A percentile compares a stretch with the other conserved stretches of the same genome.
Conservation (phyloP, 495 filamentous ascomycete species). For the Penicillium chermesinum region DNA sequence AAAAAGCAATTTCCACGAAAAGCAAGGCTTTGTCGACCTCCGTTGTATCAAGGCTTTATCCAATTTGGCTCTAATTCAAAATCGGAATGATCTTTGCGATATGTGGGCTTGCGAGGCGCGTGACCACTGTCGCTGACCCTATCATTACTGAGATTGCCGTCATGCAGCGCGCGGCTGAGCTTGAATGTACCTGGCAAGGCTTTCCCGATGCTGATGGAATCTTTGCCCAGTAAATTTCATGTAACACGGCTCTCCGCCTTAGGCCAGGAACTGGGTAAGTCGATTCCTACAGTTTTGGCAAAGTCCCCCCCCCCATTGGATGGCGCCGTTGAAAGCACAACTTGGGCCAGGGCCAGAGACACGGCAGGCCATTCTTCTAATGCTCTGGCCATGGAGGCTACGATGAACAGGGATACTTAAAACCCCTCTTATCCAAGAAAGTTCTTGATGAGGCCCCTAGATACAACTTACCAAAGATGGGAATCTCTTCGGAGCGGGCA, state of each 20-base stretch:
- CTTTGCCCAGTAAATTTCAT: slow-evolving; percentile 41
- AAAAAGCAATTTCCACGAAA: too few species aligned
- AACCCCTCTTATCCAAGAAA: slow-evolving; percentile 33
- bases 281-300: slow-evolving; percentile 29
- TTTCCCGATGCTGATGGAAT: slow-evolving; percentile 59
- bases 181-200: slow-evolving; percentile 49
- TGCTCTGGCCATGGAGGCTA: slow-evolving; percentile 36
- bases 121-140: slow-evolving; percentile 31
- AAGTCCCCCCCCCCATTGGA: slow-evolving; percentile 30
- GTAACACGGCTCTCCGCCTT: too few species aligned
- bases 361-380: slow-evolving; percentile 36
- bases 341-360: slow-evolving; percentile 28
- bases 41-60: too few species aligned
- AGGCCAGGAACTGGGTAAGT: too few species aligned
- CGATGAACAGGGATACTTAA: slow-evolving; percentile 14
- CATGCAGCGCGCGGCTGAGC: slow-evolving; percentile 31
- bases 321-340: slow-evolving; percentile 37
- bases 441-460: slow-evolving; percentile 34
- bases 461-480: slow-evolving; percentile 29
- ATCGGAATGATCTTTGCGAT: too few species aligned
- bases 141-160: slow-evolving; percentile 43
- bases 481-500: slow-evolving; percentile 36
- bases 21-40: too few species aligned
- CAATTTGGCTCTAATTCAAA: too few species aligned
- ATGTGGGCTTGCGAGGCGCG: slow-evolving; percentile 35